A percentile compares a stretch with the other conserved stretches of the same genome.
Conservation (phyloP, 2,329 filamentous ascomycete genomes). For the Furcasterigmium sp. region DNA sequence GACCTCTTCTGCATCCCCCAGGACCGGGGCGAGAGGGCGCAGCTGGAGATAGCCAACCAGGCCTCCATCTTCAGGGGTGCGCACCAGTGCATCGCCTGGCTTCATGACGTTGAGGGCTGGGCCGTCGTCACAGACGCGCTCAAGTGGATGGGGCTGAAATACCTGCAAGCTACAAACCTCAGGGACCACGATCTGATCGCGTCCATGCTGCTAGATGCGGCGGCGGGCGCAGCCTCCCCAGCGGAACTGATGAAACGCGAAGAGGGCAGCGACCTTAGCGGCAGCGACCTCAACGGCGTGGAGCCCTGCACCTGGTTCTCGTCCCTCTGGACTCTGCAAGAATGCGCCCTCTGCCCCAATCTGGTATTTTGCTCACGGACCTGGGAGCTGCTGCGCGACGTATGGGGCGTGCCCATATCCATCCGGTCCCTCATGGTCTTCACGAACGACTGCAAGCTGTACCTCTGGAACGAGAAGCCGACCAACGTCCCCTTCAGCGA, state of each 20-base stretch:
- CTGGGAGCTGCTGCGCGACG: not conserved
- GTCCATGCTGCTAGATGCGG: not conserved
- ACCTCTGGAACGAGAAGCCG: not conserved
- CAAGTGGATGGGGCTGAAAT: not conserved
- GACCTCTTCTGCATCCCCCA: not conserved
- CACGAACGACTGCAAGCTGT: not conserved
- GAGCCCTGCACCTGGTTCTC: not conserved
- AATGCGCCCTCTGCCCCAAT: not conserved
- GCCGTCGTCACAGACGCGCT: not conserved
- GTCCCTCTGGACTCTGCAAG: not conserved
- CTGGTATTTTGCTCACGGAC: not conserved
- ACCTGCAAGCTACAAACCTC: not conserved
- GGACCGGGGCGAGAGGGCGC: not conserved
- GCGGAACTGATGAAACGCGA: not conserved
- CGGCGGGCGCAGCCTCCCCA: not conserved
- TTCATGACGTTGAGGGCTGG: not conserved
- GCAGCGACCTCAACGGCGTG: not conserved
- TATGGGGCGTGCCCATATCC: not conserved
- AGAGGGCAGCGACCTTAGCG: not conserved
- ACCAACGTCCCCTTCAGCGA: not conserved
- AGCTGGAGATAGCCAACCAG: not conserved
- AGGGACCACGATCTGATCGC: not conserved
- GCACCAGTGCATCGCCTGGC: not conserved
- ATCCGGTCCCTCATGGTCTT: not conserved
- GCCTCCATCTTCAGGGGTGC: not conserved